Conservation (phyloP, 2,329 filamentous ascomycete genomes). For the Claviceps cyperi region DNA sequence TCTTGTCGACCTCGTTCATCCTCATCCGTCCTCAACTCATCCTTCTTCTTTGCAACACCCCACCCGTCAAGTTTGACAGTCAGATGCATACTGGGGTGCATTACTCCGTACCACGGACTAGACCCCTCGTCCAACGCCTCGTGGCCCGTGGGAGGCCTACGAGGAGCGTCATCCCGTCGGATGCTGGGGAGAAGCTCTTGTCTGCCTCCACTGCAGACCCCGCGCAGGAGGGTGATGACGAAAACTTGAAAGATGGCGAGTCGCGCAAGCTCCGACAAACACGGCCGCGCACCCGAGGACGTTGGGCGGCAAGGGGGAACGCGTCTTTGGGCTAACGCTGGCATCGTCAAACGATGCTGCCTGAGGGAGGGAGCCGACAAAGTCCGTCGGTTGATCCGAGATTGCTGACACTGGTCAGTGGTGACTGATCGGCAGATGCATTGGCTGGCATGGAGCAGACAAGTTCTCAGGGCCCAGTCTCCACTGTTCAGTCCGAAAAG, state of each 20-base stretch:
- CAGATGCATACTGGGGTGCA: background rate
- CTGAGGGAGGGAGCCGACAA: background rate
- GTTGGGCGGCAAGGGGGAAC: background rate
- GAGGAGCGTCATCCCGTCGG: background rate
- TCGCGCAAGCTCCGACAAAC: background rate
- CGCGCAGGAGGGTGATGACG: background rate
- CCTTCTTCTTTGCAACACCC: background rate
- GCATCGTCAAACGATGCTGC: background rate
- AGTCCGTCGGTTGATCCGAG: background rate
- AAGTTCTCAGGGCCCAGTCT: background rate
- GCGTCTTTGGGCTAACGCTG: background rate
- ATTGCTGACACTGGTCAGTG: background rate
- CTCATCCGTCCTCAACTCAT: background rate
- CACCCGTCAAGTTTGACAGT: background rate
- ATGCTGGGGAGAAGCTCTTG: background rate
- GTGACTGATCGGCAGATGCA: too few relatives aligned
- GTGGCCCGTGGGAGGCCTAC: background rate
- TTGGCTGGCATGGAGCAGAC: background rate
- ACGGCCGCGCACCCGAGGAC: too few relatives aligned
- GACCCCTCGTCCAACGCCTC: too few relatives aligned
- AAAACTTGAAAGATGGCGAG: background rate
- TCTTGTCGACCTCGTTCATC: background rate
- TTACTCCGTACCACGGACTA: too few relatives aligned
- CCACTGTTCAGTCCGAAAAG: constrained; percentile 2
- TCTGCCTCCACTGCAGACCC: background rate